A percentile compares a stretch with the other conserved stretches of the same genome.
phyloP scores from a whole-genome alignment of 352 stramenopile genomes.

The Pythium chondricola region DNA sequence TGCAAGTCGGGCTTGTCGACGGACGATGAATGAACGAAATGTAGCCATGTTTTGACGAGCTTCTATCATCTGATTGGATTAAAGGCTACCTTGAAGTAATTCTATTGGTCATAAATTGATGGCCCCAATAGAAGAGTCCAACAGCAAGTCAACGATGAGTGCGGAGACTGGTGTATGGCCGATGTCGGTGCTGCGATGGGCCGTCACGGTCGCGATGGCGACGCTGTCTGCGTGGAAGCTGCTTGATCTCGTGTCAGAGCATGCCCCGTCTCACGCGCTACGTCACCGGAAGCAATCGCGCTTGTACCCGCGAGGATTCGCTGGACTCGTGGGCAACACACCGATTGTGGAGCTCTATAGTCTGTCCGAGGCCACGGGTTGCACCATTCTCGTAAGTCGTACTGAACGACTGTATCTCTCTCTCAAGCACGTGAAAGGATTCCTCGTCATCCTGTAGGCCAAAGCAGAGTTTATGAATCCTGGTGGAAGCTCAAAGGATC shows the following conservation, averaged over 20 bases:
- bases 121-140: no score
- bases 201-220: slow-evolving; percentile 43
- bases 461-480: slow-evolving; percentile 98
- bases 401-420: background rate
- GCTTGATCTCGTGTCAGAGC: slow-evolving; percentile 30
- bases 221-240: slow-evolving; percentile 72
- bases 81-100: slow-evolving; percentile 12
- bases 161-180: no score
- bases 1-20: slow-evolving; percentile 15
- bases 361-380: slow-evolving; percentile 88
- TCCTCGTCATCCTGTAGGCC: slow-evolving; percentile 23
- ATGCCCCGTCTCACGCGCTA: background rate
- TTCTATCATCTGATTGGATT: slow-evolving; percentile 12
- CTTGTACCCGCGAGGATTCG: slow-evolving; percentile 49
- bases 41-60: slow-evolving; percentile 12
- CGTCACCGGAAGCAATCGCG: background rate
- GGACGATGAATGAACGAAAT: slow-evolving; percentile 1
- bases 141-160: no score
- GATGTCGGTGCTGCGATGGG: slow-evolving; percentile 49
- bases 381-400: slow-evolving; percentile 73
- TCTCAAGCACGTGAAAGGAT: background rate
- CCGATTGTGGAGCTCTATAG: slow-evolving; percentile 87
- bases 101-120: slow-evolving; percentile 39
- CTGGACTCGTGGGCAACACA: slow-evolving; percentile 91
- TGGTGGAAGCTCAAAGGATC: slow-evolving; percentile 96